These are phyloP conservation scores for Dichomitus squalens DNA, from an alignment of 1,284 basidiomycete genomes.

Conservation along the genomic window DNA sequence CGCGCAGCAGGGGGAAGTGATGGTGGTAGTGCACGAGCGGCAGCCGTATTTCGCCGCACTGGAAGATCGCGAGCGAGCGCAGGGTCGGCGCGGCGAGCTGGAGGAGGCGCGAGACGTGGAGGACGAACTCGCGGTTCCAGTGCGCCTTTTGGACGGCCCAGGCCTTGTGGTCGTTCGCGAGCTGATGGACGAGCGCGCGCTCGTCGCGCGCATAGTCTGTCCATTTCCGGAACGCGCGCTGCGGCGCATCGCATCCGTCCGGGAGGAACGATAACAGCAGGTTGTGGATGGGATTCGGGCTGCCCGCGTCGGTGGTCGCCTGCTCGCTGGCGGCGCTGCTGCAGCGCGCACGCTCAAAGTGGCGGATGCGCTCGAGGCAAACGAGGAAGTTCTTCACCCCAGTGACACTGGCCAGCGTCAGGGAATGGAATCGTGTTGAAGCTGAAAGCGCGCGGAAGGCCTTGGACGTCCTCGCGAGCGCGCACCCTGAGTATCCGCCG, in stretches of 20 bases:
- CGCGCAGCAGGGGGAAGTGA: conserved; percentile 18
- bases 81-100: conserved; percentile 15
- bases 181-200: conserved; percentile 15
- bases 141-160: conserved; percentile 16
- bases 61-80: conserved; percentile 18
- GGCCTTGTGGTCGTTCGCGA: conserved; percentile 14
- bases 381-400: conserved; percentile 17
- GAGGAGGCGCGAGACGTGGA: conserved; percentile 21
- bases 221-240: conserved; percentile 17
- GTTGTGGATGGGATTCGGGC: conserved; percentile 12
- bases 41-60: conserved; percentile 19
- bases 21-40: conserved; percentile 13
- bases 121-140: conserved; percentile 21
- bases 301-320: not conserved
- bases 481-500: conserved; percentile 18
- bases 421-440: conserved; percentile 14
- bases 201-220: conserved; percentile 21
- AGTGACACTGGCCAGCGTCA: conserved; percentile 13
- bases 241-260: conserved; percentile 20
- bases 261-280: conserved; percentile 20
- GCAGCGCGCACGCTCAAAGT: not conserved
- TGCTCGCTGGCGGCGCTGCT: not conserved
- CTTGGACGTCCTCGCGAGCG: conserved; percentile 16
- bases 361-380: conserved; percentile 20
- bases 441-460: conserved; percentile 8